Conservation (phyloP, 805 yeast genomes). For the Suhomyces sp. region DNA sequence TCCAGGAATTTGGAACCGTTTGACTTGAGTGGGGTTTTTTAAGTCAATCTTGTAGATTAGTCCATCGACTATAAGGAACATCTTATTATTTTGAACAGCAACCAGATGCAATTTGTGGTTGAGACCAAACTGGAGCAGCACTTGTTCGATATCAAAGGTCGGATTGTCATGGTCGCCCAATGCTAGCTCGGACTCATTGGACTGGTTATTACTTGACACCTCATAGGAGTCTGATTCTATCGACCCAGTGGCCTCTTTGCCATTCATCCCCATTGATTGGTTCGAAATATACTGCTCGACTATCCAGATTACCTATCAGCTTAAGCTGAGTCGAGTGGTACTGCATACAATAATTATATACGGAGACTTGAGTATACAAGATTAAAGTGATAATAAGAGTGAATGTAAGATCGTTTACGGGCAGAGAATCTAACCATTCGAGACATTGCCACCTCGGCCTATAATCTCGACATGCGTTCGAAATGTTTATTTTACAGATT, state of each 20-base stretch:
- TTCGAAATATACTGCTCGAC: neutral
- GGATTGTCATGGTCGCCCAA: conserved; percentile 15
- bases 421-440: neutral
- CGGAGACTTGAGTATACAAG: neutral
- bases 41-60: conserved; percentile 31
- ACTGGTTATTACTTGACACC: neutral
- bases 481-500: neutral
- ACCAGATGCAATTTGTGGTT: conserved; percentile 20
- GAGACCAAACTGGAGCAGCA: conserved; percentile 38
- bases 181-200: neutral
- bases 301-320: neutral
- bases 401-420: neutral
- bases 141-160: conserved; percentile 31
- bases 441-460: neutral
- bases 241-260: neutral
- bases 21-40: conserved; percentile 32
- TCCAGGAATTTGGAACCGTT: conserved; percentile 20
- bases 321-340: neutral
- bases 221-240: neutral
- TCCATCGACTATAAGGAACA: conserved; percentile 27
- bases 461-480: neutral
- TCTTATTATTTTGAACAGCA: conserved; percentile 31
- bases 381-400: neutral
- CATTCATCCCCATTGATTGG: conserved; percentile 3
- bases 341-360: neutral